Conservation (phyloP, 768 basidiomycete species). For the Panellus pusillus region DNA sequence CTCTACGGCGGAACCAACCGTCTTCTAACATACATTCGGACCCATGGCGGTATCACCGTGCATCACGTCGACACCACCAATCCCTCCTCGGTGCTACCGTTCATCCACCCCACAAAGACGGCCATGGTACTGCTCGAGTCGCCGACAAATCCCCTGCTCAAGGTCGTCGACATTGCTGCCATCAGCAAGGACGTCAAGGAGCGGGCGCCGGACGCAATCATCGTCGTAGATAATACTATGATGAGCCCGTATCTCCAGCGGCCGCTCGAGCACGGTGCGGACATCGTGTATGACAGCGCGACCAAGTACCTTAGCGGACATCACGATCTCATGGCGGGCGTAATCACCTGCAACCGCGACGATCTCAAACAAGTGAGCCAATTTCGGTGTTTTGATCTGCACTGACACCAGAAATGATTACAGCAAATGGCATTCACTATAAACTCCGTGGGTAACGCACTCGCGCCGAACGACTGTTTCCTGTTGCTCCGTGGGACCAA, state of each 20-base stretch:
- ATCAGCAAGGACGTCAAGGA: constrained; percentile 86
- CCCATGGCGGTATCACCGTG: constrained; percentile 85
- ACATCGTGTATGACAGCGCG: constrained; percentile 96
- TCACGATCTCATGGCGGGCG: constrained; percentile 98
- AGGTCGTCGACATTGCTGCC: constrained; percentile 85
- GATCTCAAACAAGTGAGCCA: constrained; percentile 77
- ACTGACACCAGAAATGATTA: neutral
- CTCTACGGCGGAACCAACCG: constrained; percentile 98
- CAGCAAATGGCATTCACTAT: constrained; percentile 89
- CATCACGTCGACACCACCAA: constrained; percentile 94
- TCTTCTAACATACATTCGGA: constrained; percentile 83
- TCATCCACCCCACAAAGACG: constrained; percentile 71
- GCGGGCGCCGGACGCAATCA: constrained; percentile 72
- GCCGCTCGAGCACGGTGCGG: constrained; percentile 93
- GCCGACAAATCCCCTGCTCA: constrained; percentile 95
- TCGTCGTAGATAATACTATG: constrained; percentile 98
- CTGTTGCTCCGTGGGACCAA: constrained; percentile 94
- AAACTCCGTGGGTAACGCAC: constrained; percentile 91
- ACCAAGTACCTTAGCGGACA: constrained; percentile 98
- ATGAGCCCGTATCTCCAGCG: constrained; percentile 98
- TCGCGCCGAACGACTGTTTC: constrained; percentile 96
- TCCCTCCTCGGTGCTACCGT: constrained; percentile 58
- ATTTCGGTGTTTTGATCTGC: constrained; percentile 4
- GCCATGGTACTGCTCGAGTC: constrained; percentile 97
- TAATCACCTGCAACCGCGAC: constrained; percentile 88